phyloP scores from a whole-genome alignment of 2,329 filamentous ascomycete genomes.

The Scedosporium dehoogii region DNA sequence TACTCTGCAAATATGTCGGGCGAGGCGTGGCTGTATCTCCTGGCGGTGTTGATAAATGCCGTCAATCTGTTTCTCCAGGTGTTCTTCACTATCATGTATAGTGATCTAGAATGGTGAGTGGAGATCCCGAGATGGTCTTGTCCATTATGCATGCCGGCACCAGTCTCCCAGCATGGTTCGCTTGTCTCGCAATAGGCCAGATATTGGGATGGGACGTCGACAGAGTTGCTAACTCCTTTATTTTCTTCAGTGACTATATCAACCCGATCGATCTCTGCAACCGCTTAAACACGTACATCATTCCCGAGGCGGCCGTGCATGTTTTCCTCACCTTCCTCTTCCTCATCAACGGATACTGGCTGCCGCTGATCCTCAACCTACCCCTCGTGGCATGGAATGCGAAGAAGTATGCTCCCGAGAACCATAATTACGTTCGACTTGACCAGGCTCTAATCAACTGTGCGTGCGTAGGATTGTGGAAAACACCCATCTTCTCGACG shows the following conservation, averaged over 20 bases:
- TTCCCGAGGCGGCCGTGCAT: slow-evolving; percentile 96
- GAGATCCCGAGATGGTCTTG: neutral
- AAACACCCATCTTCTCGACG: slow-evolving; percentile 93
- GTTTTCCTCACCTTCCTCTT: slow-evolving; percentile 93
- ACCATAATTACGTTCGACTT: neutral
- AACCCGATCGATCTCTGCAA: slow-evolving; percentile 99
- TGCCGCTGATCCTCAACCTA: slow-evolving; percentile 83
- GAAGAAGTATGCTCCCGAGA: slow-evolving; percentile 68
- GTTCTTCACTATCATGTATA: slow-evolving; percentile 99
- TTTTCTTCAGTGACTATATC: slow-evolving; percentile 76
- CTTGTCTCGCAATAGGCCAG: neutral
- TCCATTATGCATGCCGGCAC: neutral
- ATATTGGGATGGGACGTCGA: no score
- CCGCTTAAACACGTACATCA: slow-evolving; percentile 98
- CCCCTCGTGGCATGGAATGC: slow-evolving; percentile 87
- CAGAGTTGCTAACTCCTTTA: neutral
- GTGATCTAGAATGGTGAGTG: slow-evolving; percentile 93
- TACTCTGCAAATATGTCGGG: slow-evolving; percentile 60
- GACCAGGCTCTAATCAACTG: neutral
- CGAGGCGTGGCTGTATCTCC: slow-evolving; percentile 95
- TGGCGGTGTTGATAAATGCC: slow-evolving; percentile 98
- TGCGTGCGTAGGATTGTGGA: slow-evolving; percentile 68
- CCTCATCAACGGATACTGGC: slow-evolving; percentile 97
- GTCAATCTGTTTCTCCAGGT: slow-evolving; percentile 99
- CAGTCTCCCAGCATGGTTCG: neutral